Evolutionary conservation across 805 yeast species (phyloP).

Genomic region (Metschnikowia proteae): DNA sequence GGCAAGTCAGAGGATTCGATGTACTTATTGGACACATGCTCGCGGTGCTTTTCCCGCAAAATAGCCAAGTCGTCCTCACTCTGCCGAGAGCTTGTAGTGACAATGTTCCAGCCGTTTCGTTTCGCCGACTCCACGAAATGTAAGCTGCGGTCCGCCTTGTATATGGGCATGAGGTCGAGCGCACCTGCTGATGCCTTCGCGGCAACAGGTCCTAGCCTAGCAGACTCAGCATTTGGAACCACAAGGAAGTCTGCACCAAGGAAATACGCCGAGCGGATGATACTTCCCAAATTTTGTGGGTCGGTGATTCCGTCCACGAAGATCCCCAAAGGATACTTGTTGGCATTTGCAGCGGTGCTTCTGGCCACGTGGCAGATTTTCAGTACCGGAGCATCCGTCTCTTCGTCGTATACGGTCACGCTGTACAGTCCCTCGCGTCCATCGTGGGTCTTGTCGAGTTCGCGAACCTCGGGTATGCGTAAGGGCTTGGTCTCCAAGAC

Average conservation of each 20-base stretch:
- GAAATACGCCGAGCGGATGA: conserved; percentile 73
- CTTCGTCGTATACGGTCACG: conserved; percentile 15
- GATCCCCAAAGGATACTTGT: conserved; percentile 57
- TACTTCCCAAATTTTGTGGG: conserved; percentile 85
- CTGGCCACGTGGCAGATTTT: conserved; percentile 18
- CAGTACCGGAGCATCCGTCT: not conserved
- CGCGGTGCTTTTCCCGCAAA: conserved; percentile 25
- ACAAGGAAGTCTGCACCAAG: conserved; percentile 80
- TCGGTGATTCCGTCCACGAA: conserved; percentile 78
- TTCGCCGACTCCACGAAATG: conserved; percentile 55
- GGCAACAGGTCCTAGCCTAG: conserved; percentile 73
- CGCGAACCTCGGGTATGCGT: conserved; percentile 25
- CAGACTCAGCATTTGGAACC: conserved; percentile 64
- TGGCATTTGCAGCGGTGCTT: conserved; percentile 13
- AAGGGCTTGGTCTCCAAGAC: conserved; percentile 66
- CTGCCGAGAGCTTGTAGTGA: conserved; percentile 52
- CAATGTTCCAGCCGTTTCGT: conserved; percentile 64
- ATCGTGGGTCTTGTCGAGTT: conserved; percentile 24
- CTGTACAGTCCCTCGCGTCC: conserved; percentile 18
- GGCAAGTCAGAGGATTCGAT: conserved; percentile 43
- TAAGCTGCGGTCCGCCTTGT: conserved; percentile 54
- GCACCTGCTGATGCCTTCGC: conserved; percentile 85
- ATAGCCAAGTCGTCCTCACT: conserved; percentile 19
- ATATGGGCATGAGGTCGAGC: conserved; percentile 65
- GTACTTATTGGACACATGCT: conserved; percentile 30